phyloP scores from a whole-genome alignment of 2,329 filamentous ascomycete species.

The Scortechinia acanthostroma region DNA sequence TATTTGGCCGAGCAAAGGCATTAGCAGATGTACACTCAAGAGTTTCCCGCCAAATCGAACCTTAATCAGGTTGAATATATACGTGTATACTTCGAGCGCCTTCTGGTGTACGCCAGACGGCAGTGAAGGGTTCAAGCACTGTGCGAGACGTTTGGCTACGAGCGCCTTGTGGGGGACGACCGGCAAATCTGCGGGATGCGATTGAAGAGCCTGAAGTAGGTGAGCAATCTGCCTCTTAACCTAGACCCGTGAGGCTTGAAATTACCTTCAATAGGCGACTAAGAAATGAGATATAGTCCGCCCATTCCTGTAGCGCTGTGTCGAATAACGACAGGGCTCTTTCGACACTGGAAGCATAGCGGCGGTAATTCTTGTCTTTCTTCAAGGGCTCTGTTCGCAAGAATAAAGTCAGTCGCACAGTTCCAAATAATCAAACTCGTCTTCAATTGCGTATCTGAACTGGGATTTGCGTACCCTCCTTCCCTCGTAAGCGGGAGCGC shows the following conservation, averaged over 20 bases:
- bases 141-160: slow-evolving; percentile 83
- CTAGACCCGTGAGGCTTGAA: too few species aligned
- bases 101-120: slow-evolving; percentile 98
- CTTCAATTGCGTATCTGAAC: background rate
- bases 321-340: slow-evolving; percentile 85
- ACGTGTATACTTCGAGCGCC: slow-evolving; percentile 84
- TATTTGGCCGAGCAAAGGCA: background rate
- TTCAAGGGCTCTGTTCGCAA: slow-evolving; percentile 40
- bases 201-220: slow-evolving; percentile 72
- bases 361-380: slow-evolving; percentile 69
- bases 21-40: background rate
- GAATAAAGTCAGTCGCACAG: background rate
- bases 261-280: slow-evolving; percentile 82
- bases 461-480: background rate
- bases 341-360: slow-evolving; percentile 84
- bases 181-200: slow-evolving; percentile 65
- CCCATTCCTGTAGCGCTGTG: slow-evolving; percentile 92
- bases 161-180: slow-evolving; percentile 74
- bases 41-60: slow-evolving; percentile 21
- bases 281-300: slow-evolving; percentile 96
- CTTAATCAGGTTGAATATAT: slow-evolving; percentile 81
- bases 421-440: background rate
- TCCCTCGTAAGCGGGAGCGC: background rate
- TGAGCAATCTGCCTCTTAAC: slow-evolving; percentile 3
- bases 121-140: slow-evolving; percentile 87